Percentiles rank a stretch among this genome's conserved stretches.
Conservation (phyloP, 306 rosid genomes). For the Argentina anserina region DNA sequence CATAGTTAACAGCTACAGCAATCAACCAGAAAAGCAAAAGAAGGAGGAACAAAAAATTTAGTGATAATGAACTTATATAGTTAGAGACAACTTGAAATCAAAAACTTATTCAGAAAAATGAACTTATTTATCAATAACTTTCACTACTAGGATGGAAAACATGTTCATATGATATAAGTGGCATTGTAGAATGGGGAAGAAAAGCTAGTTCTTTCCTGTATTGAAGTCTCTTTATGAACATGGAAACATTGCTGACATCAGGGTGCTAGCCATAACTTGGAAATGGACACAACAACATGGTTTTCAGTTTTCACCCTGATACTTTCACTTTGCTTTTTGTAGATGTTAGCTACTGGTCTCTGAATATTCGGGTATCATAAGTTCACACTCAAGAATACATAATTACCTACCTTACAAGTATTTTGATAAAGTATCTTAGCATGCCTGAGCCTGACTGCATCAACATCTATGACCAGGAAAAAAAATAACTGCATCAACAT, state of each 20-base stretch:
- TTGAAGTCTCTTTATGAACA: background rate
- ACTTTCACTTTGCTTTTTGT: background rate
- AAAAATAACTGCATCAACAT: background rate
- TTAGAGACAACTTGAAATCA: background rate
- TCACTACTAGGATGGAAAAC: background rate
- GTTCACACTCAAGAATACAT: background rate
- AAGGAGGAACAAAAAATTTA: background rate
- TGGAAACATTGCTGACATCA: background rate
- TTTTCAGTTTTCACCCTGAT: background rate
- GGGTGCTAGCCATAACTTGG: background rate
- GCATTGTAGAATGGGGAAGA: background rate
- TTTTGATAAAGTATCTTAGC: background rate
- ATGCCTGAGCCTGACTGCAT: background rate
- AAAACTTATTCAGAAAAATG: background rate
- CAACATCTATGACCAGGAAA: too few species aligned
- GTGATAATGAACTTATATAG: background rate
- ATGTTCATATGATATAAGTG: background rate
- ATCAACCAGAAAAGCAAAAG: conserved; percentile 18
- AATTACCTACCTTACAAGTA: background rate
- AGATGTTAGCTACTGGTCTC: background rate
- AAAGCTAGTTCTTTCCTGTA: background rate
- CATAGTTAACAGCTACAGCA: conserved; percentile 45
- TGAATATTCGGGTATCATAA: background rate
- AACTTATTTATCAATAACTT: background rate
- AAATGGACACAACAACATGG: background rate